Conservation (phyloP, 2,329 filamentous ascomycete genomes). For the Drechslerella coelobrocha region DNA sequence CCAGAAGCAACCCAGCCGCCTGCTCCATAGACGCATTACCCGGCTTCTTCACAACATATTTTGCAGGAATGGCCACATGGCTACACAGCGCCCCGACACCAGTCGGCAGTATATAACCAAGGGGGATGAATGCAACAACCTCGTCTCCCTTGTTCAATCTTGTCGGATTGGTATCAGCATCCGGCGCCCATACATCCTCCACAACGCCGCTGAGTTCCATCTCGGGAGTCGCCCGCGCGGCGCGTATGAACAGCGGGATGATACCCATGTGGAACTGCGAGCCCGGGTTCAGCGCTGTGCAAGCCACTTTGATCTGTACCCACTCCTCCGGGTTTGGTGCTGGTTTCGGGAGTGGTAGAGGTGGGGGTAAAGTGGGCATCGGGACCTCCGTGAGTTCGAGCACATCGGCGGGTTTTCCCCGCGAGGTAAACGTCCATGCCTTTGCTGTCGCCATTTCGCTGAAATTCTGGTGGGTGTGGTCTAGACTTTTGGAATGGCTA, state of each 20-base stretch:
- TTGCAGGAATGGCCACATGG: conserved; percentile 58
- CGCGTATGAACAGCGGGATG: conserved; percentile 59
- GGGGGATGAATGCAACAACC: conserved; percentile 59
- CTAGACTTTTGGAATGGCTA: no score
- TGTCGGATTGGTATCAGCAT: conserved; percentile 29
- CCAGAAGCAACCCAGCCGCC: conserved; percentile 59
- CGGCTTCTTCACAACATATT: conserved; percentile 57
- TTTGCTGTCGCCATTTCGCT: conserved; percentile 10
- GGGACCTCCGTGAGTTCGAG: conserved; percentile 12
- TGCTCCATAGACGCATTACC: conserved; percentile 55
- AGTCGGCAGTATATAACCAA: conserved; percentile 56
- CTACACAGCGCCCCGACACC: conserved; percentile 60
- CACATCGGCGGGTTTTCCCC: conserved; percentile 10
- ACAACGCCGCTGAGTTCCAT: conserved; percentile 61
- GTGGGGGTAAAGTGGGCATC: conserved; percentile 6
- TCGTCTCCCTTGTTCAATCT: conserved; percentile 56
- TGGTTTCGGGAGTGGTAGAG: conserved; percentile 15
- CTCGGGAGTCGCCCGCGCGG: conserved; percentile 58
- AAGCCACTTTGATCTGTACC: conserved; percentile 59
- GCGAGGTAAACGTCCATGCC: conserved; percentile 16
- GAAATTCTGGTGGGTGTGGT: no score
- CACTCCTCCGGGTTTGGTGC: conserved; percentile 14
- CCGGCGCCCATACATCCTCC: conserved; percentile 57
- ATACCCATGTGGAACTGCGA: conserved; percentile 60
- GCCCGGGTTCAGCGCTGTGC: conserved; percentile 62